Percentiles rank a stretch among this genome's conserved stretches.
Evolutionary conservation across 2,329 filamentous ascomycete genomes (phyloP).

Genomic region (Stemphylium beticola): DNA sequence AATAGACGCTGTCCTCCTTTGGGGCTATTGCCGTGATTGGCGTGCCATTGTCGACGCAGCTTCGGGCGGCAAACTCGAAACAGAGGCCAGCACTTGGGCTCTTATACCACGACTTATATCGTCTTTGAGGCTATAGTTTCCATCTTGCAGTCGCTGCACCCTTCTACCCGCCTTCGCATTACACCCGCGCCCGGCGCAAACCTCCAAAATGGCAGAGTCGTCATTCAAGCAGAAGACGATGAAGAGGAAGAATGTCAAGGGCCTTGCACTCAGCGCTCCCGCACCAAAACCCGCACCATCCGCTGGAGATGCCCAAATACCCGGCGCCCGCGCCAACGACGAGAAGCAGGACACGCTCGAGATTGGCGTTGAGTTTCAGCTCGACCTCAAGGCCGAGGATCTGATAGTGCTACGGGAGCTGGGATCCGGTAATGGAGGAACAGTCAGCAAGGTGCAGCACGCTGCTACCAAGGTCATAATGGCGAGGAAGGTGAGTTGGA

Average conservation of each 20-base stretch:
- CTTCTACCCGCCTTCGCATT: slow-evolving; percentile 7
- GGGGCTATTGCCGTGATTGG: slow-evolving; percentile 45
- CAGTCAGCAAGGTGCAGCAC: slow-evolving; percentile 97
- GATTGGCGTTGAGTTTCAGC: slow-evolving; percentile 95
- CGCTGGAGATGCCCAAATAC: slow-evolving; percentile 70
- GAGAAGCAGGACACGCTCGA: slow-evolving; percentile 77
- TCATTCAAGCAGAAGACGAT: slow-evolving; percentile 75
- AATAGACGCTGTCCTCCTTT: slow-evolving; percentile 50
- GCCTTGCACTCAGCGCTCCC: slow-evolving; percentile 82
- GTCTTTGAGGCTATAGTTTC: slow-evolving; percentile 8
- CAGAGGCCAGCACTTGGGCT: slow-evolving; percentile 23
- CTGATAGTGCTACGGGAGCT: slow-evolving; percentile 92
- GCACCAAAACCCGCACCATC: slow-evolving; percentile 74
- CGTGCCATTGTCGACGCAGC: slow-evolving; percentile 42
- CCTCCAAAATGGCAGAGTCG: slow-evolving; percentile 59
- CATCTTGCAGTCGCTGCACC: slow-evolving; percentile 7
- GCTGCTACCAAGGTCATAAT: slow-evolving; percentile 93
- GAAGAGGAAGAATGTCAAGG: slow-evolving; percentile 99
- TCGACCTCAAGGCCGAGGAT: slow-evolving; percentile 91
- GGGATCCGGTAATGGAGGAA: slow-evolving; percentile 94
- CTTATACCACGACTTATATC: slow-evolving; percentile 15
- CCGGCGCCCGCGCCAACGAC: slow-evolving; percentile 65
- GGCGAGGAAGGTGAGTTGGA: slow-evolving; percentile 83
- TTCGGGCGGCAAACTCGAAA: slow-evolving; percentile 47
- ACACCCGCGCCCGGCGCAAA: slow-evolving; percentile 24